Evolutionary conservation across 2,329 filamentous ascomycete genomes (phyloP).

Genomic region (Phialophora chinensis): DNA sequence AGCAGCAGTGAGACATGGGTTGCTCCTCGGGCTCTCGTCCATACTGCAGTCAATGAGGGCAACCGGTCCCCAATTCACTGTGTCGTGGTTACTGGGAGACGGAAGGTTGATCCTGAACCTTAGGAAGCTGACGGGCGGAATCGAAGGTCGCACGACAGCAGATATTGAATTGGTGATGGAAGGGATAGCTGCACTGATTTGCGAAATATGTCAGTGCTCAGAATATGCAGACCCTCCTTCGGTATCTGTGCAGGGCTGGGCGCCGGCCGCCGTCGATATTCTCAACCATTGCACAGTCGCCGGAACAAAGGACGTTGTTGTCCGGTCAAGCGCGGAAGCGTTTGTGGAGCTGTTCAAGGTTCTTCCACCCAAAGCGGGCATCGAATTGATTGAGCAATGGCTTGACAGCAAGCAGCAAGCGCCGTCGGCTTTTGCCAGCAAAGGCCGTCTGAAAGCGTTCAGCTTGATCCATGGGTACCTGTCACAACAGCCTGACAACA

Average conservation of each 20-base stretch:
- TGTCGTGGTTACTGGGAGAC: slow-evolving; percentile 22
- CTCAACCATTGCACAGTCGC: slow-evolving; percentile 50
- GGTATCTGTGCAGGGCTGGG: slow-evolving; percentile 38
- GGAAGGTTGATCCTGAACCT: slow-evolving; percentile 19
- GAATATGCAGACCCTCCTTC: not conserved
- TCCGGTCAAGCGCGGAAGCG: slow-evolving; percentile 50
- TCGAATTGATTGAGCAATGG: slow-evolving; percentile 48
- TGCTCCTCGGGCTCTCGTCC: slow-evolving; percentile 50
- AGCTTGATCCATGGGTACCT: slow-evolving; percentile 49
- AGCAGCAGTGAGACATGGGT: slow-evolving; percentile 53
- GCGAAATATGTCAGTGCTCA: slow-evolving; percentile 35
- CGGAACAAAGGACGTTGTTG: slow-evolving; percentile 47
- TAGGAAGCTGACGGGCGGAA: slow-evolving; percentile 29
- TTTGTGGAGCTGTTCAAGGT: slow-evolving; percentile 50
- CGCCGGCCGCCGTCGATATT: slow-evolving; percentile 41
- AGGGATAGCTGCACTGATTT: slow-evolving; percentile 30
- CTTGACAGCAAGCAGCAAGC: slow-evolving; percentile 47
- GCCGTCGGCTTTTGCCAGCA: slow-evolving; percentile 48
- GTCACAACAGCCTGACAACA: not conserved
- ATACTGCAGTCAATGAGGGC: slow-evolving; percentile 45
- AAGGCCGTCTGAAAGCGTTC: slow-evolving; percentile 52
- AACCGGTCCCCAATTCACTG: not conserved
- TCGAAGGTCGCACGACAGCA: slow-evolving; percentile 39
- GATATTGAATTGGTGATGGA: slow-evolving; percentile 41
- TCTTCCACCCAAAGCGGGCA: slow-evolving; percentile 43